A percentile compares a stretch with the other conserved stretches of the same genome.
These are phyloP conservation scores for Hemileccinum impolitum DNA, from an alignment of 768 basidiomycete genomes.

Conservation along the genomic window DNA sequence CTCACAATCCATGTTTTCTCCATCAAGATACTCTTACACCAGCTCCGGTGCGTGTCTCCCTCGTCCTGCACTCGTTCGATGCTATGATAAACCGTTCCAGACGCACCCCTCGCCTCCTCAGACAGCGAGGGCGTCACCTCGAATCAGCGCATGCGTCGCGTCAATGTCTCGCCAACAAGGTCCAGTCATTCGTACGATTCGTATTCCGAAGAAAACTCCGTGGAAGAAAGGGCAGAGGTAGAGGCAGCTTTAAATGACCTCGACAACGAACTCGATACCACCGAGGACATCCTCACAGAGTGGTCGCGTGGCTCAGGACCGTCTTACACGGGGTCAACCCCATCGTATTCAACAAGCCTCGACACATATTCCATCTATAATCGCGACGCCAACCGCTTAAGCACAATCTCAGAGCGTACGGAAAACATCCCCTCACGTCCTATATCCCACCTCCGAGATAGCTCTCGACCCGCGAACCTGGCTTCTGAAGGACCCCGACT, in stretches of 20 bases:
- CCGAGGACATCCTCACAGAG: constrained; percentile 61
- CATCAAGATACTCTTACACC: constrained; percentile 57
- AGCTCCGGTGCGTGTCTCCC: constrained; percentile 45
- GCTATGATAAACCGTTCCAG: constrained; percentile 28
- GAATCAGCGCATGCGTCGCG: constrained; percentile 47
- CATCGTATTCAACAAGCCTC: constrained; percentile 35
- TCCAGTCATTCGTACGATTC: constrained; percentile 42
- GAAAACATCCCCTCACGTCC: constrained; percentile 66
- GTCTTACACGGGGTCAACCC: constrained; percentile 32
- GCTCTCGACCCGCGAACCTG: constrained; percentile 33
- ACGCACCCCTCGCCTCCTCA: constrained; percentile 45
- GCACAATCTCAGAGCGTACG: constrained; percentile 75
- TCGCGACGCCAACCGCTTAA: constrained; percentile 51
- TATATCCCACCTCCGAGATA: constrained; percentile 38
- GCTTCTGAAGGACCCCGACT: constrained; percentile 46
- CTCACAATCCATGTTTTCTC: constrained; percentile 53
- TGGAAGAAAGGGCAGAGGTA: constrained; percentile 51
- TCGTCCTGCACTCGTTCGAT: background rate
- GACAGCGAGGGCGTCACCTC: constrained; percentile 46
- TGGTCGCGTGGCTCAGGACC: constrained; percentile 53
- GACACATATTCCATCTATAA: constrained; percentile 37
- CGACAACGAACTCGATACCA: constrained; percentile 63
- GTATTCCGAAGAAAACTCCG: constrained; percentile 54
- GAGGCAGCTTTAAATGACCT: constrained; percentile 64
- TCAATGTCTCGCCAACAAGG: constrained; percentile 52